Evolutionary conservation across 306 rosid genomes (phyloP).

Genomic region (Casuarina equisetifolia): DNA sequence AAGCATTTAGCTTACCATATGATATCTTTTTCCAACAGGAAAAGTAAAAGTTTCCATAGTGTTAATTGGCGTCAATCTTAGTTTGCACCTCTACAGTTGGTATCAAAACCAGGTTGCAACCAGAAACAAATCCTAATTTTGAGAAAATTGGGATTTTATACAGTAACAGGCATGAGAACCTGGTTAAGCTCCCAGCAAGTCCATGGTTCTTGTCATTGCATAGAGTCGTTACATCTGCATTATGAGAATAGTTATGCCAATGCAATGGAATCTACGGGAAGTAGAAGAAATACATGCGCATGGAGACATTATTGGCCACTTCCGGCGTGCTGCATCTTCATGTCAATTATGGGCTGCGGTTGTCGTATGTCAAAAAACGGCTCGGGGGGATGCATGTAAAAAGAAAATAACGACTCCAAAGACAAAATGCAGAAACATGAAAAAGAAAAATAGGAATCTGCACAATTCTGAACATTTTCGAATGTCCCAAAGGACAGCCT

Average conservation of each 20-base stretch:
- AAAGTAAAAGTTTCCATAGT: too few species aligned
- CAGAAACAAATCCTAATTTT: too few species aligned
- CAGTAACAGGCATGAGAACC: too few species aligned
- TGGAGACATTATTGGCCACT: conserved; percentile 27
- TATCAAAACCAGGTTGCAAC: too few species aligned
- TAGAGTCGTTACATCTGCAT: too few species aligned
- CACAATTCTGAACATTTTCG: conserved; percentile 18
- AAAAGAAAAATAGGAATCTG: conserved; percentile 22
- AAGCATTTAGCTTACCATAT: too few species aligned
- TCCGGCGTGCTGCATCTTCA: conserved; percentile 49
- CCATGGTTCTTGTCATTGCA: neutral
- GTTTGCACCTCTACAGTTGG: too few species aligned
- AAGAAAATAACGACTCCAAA: conserved; percentile 32
- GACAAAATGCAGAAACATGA: neutral
- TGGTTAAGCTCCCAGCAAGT: neutral
- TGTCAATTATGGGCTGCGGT: conserved; percentile 35
- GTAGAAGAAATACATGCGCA: conserved; percentile 26
- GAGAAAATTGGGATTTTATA: too few species aligned
- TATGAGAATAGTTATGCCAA: conserved; percentile 29
- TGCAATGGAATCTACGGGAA: conserved; percentile 14
- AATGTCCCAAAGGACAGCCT: conserved; percentile 8
- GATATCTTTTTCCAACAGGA: too few species aligned
- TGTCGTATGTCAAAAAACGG: conserved; percentile 35
- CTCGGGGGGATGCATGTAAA: conserved; percentile 35
- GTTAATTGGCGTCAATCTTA: too few species aligned